These are phyloP conservation scores for Lippia alba DNA, from an alignment of 305 asterid species.

Conservation along the genomic window DNA sequence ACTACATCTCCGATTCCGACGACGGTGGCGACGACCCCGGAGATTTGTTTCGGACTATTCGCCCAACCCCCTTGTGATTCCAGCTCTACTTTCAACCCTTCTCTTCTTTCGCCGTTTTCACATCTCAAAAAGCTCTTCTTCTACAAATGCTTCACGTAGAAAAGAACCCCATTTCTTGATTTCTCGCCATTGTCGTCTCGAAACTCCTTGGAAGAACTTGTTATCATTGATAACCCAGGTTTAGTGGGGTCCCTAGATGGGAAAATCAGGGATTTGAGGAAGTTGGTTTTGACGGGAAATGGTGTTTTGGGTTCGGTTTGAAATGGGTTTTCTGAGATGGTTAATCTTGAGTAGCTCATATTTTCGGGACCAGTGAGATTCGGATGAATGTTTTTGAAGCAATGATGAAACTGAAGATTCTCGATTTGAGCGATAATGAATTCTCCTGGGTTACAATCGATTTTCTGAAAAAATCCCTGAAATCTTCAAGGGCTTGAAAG, in stretches of 20 bases:
- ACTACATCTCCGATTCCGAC: constrained; percentile 46
- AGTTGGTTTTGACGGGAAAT: constrained; percentile 67
- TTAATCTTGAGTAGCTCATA: constrained; percentile 65
- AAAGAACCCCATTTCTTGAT: constrained; percentile 49
- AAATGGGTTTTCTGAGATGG: constrained; percentile 40
- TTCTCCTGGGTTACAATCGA: constrained; percentile 57
- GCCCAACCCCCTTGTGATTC: constrained; percentile 76
- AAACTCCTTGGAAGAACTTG: constrained; percentile 57
- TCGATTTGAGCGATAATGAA: constrained; percentile 69
- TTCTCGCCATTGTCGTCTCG: constrained; percentile 43
- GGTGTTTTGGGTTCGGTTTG: constrained; percentile 52
- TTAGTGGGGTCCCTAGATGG: constrained; percentile 57
- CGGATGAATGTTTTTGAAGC: constrained; percentile 32
- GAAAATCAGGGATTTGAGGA: constrained; percentile 39
- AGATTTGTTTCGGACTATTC: constrained; percentile 82
- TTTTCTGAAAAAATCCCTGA: constrained; percentile 72
- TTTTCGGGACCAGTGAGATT: constrained; percentile 67
- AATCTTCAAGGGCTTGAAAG: constrained; percentile 44
- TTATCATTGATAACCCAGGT: constrained; percentile 66
- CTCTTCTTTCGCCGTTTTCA: constrained; percentile 50
- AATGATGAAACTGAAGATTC: constrained; percentile 61
- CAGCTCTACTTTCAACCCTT: constrained; percentile 51
- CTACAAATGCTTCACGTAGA: constrained; percentile 71
- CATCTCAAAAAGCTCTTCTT: constrained; percentile 66
- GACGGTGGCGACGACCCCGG: constrained; percentile 50